Percentiles rank a stretch among this genome's conserved stretches.
phyloP scores from a whole-genome alignment of 1,139 yeast species.

The Pichiaceae sp. region DNA sequence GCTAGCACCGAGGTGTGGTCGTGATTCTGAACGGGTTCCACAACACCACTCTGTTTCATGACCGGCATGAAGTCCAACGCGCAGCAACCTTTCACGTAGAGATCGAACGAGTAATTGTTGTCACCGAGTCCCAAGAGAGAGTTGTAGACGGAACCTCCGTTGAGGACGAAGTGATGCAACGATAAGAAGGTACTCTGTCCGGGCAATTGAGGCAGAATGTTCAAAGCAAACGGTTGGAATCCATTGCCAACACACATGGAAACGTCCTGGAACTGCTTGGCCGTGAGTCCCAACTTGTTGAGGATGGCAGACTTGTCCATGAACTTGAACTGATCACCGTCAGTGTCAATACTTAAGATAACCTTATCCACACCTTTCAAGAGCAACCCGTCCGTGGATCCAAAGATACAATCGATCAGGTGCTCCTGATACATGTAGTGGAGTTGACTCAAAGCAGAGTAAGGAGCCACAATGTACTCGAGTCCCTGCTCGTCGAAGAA shows the following conservation, averaged over 20 bases:
- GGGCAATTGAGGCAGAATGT: constrained; percentile 41
- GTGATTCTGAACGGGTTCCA: constrained; percentile 39
- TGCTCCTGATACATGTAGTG: constrained; percentile 51
- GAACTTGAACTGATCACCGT: constrained; percentile 51
- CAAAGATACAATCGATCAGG: constrained; percentile 69
- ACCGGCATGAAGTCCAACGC: constrained; percentile 60
- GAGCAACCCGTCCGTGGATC: constrained; percentile 74
- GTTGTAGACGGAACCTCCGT: constrained; percentile 39
- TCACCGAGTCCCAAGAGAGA: constrained; percentile 17
- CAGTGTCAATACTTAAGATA: constrained; percentile 65
- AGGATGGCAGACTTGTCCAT: constrained; percentile 55
- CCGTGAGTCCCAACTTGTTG: constrained; percentile 48
- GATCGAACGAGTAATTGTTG: constrained; percentile 24
- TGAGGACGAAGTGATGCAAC: constrained; percentile 27
- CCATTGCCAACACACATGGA: constrained; percentile 73
- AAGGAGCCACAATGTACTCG: constrained; percentile 76
- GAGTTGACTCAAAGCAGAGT: constrained; percentile 73
- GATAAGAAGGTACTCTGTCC: constrained; percentile 19
- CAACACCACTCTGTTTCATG: constrained; percentile 58
- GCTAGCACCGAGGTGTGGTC: constrained; percentile 12
- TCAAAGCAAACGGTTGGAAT: constrained; percentile 60
- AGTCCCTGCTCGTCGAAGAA: constrained; percentile 49
- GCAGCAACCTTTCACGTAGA: constrained; percentile 44
- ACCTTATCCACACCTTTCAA: constrained; percentile 56
- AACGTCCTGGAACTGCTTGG: constrained; percentile 66